A percentile compares a stretch with the other conserved stretches of the same genome.
Conservation (phyloP, 73 alveolate genomes). For the Paramecium sexaurelia region DNA sequence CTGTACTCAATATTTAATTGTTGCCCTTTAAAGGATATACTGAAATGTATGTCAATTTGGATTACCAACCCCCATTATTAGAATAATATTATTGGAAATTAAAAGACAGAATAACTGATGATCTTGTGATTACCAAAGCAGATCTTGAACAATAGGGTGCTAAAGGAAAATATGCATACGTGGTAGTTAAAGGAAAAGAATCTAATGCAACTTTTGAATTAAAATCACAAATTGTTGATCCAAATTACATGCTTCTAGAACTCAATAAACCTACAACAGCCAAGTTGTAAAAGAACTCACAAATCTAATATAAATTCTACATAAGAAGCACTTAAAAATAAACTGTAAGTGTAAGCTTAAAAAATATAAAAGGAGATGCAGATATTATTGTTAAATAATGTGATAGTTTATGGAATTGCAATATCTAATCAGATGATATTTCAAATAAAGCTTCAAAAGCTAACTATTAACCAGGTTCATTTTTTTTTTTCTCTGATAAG, state of each 20-base stretch:
- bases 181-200: background rate
- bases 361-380: background rate
- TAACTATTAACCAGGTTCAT: background rate
- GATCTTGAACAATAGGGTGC: background rate
- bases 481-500: background rate
- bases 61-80: background rate
- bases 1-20: background rate
- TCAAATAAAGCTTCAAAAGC: background rate
- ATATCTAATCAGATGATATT: background rate
- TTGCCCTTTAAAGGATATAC: background rate
- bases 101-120: background rate
- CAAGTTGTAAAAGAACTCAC: background rate
- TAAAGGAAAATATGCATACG: background rate
- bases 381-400: background rate
- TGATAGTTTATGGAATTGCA: background rate
- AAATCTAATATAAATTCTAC: background rate
- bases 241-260: background rate
- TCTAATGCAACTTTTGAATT: background rate
- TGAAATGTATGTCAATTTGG: constrained; percentile 9
- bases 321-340: background rate
- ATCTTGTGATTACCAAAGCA: background rate
- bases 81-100: constrained; percentile 15
- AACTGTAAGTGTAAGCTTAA: background rate
- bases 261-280: background rate
- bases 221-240: background rate